Evolutionary conservation across 139 green algal genomes (phyloP), one percentile per base, ranked within the genome.

Genomic region (Pleodorina starrii): DNA sequence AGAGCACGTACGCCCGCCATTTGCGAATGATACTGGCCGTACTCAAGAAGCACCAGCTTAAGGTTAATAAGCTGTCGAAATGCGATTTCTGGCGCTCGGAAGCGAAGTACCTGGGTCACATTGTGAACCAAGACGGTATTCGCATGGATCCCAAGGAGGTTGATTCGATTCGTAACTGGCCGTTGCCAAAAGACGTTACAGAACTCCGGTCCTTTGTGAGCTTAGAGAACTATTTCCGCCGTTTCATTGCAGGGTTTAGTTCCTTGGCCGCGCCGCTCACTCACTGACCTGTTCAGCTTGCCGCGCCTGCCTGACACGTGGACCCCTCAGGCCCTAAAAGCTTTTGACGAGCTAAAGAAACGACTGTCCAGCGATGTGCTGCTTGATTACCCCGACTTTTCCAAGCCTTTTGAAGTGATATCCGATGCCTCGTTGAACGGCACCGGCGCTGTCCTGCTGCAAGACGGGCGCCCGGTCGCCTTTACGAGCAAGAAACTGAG

Each of bases 41-140:
- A 11, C 69, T 96, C 5, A 36, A 79, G 14, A 50, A 92, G 17
- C 48, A 95, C 36, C 54, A 94, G 72, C 43, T 94, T 0, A 94
- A 92, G 74, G 90, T 79, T 36, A 92, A 93, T 36, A 92, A 93
- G 38, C 25, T 90, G 38, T 60, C 32, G 23, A 96, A 95, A 72
- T 94, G 89, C 60, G 72, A 89, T 1, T 94, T 96, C 66, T 80
- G 72, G 72, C 40, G 42, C 10, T 36, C 72, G 7, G 40, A 80
- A 80, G 72, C 54, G 72, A 46, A 51, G 2, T 80, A 80, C 10
- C 23, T 80, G 38, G 72, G 72, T 32, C 72, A 80, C 21, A 54
- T 80, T 29, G 72, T 51, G 72, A 14, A 35, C 46, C 21, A 12
- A n/a, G n/a, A 63, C 5, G 75, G 75, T n/a, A 72, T 72, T 14